Base-by-base conservation (phyloP, 176 grass and related monocot species). In the Eleusine indica region DNA sequence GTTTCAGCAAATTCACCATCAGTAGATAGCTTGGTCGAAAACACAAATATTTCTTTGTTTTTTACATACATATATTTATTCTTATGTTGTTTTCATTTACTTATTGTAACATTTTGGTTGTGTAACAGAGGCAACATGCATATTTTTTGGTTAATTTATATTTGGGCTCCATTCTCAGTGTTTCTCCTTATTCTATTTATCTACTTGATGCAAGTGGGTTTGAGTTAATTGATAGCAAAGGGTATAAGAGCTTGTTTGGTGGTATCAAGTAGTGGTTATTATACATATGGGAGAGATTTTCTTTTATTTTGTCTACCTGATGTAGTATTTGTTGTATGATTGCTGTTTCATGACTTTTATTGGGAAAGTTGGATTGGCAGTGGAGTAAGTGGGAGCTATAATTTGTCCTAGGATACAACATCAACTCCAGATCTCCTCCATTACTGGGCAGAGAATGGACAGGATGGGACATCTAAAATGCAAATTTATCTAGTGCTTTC, bases 391-490 rank as follows among this genome's bases (percentile, higher is more conserved):
- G 85, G 85, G 53, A 70, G 64, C 52, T 49, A 77, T 87, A 82
- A 70, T 87, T 82, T 82, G 72, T 82, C 79, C 65, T 77, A 82
- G 79, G 73, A 71, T 89, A 47, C 38, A 74, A 80, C 76, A 70
- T 75, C 61, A 49, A 14, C 25, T 88, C 60, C 74, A 83, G 80
- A 83, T 83, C 76, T 79, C 56, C 44, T 54, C 74, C 86, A 83
- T 88, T 67, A 83, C n/a, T 12, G 16, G 9, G n/a, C 40, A 66
- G 22, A 17, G 22, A 78, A 83, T 79, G 19, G 86, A 67, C 86
- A 88, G 57, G 86, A 88, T 41, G 68, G 10, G 75, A 88, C 40
- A 67, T 43, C 61, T 48, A 82, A 63, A 73, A 79, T 79, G 87
- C 48, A 84, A 79, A 68, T 80, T 74, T 67, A 84, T 79, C 60